Conservation (phyloP, 163 green algal genomes). For the Prototheca wickerhamii region DNA sequence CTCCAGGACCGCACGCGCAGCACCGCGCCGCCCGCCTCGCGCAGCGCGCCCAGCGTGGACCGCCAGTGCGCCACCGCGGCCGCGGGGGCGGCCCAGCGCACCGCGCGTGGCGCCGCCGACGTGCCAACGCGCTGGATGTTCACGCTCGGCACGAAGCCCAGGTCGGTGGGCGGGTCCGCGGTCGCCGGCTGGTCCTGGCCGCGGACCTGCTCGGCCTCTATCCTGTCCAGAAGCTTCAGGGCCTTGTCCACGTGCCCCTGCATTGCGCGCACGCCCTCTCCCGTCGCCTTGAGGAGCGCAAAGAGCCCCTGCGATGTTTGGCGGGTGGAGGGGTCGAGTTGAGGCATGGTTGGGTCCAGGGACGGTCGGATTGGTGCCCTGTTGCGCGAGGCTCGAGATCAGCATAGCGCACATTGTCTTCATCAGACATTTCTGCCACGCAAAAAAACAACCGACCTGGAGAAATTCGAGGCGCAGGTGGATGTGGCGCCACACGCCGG, state of each 20-base stretch:
- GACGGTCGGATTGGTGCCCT: no score
- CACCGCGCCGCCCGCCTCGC: slow-evolving; percentile 13
- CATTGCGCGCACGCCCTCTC: not conserved
- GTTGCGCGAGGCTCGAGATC: no score
- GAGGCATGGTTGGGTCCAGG: no score
- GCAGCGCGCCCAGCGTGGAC: slow-evolving; percentile 19
- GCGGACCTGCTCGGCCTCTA: not conserved
- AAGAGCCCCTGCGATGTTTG: no score
- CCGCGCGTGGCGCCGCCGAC: not conserved
- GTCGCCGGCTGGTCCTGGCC: not conserved
- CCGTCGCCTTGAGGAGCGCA: not conserved
- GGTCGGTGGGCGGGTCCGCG: not conserved
- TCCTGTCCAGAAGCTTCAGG: not conserved
- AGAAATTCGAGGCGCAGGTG: no score
- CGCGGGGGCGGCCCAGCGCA: not conserved
- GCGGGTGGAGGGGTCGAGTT: no score
- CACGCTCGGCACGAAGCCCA: not conserved
- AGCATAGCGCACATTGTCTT: no score
- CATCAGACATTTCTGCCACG: no score
- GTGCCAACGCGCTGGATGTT: slow-evolving; percentile 1
- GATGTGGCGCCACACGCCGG: no score
- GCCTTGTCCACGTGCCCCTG: not conserved
- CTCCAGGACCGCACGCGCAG: slow-evolving; percentile 20
- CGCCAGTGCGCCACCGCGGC: slow-evolving; percentile 17
- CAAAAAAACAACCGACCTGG: no score